phyloP scores from a whole-genome alignment of 768 basidiomycete species.

The Dentipellis sp. region DNA sequence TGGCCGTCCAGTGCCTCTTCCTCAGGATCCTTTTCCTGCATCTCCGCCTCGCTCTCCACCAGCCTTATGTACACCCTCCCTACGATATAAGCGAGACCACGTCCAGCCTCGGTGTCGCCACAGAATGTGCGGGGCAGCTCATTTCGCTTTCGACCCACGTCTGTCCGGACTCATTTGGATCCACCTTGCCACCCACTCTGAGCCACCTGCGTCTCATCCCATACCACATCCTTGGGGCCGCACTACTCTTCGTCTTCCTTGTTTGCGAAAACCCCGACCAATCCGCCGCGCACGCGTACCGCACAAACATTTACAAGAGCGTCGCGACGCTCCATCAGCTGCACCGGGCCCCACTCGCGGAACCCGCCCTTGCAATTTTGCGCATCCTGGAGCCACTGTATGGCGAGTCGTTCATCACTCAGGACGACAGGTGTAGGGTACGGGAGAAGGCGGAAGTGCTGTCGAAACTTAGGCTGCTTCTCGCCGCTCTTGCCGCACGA shows the following conservation, averaged over 20 bases:
- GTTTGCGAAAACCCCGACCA: conserved; percentile 74
- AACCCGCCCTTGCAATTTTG: conserved; percentile 67
- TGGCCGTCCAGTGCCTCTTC: conserved; percentile 76
- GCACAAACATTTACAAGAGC: conserved; percentile 64
- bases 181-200: conserved; percentile 59
- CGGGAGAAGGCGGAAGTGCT: conserved; percentile 63
- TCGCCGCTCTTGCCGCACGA: conserved; percentile 4
- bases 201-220: conserved; percentile 82
- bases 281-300: conserved; percentile 68
- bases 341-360: conserved; percentile 56
- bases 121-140: conserved; percentile 67
- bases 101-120: conserved; percentile 59
- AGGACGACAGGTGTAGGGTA: conserved; percentile 40
- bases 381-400: conserved; percentile 68
- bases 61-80: conserved; percentile 52
- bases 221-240: conserved; percentile 77
- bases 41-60: conserved; percentile 77
- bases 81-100: conserved; percentile 15
- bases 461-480: conserved; percentile 61
- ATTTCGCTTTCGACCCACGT: conserved; percentile 72
- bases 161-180: conserved; percentile 66
- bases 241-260: conserved; percentile 90
- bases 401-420: conserved; percentile 46
- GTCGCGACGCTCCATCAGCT: conserved; percentile 57
- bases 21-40: conserved; percentile 72